Evolutionary conservation across 768 basidiomycete species (phyloP).

Genomic region (Agaricus sinodeliciosus): DNA sequence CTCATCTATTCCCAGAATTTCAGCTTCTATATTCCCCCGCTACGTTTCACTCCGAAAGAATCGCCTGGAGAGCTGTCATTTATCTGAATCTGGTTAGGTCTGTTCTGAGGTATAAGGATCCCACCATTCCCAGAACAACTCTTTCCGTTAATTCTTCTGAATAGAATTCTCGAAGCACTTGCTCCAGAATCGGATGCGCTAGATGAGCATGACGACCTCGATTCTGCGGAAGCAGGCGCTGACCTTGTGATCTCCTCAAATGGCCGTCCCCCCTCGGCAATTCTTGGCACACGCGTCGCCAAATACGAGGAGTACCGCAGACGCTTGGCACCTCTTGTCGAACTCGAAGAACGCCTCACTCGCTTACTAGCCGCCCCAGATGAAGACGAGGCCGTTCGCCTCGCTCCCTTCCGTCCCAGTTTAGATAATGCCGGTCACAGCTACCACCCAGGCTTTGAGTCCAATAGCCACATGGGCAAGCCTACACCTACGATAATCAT

Average conservation of each 20-base stretch:
- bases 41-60: slow-evolving; percentile 72
- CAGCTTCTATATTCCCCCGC: slow-evolving; percentile 75
- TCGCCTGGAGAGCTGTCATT: slow-evolving; percentile 83
- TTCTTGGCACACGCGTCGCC: slow-evolving; percentile 41
- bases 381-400: slow-evolving; percentile 63
- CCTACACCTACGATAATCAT: slow-evolving; percentile 46
- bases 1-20: slow-evolving; percentile 49
- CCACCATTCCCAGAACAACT: slow-evolving; percentile 9
- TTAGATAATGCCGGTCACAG: slow-evolving; percentile 28
- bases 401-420: slow-evolving; percentile 31
- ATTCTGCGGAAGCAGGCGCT: slow-evolving; percentile 40
- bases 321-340: slow-evolving; percentile 59
- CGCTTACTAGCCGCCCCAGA: slow-evolving; percentile 61
- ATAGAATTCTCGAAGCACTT: slow-evolving; percentile 69
- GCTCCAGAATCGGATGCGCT: slow-evolving; percentile 54
- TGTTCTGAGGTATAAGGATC: slow-evolving; percentile 49
- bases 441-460: slow-evolving; percentile 16
- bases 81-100: slow-evolving; percentile 86
- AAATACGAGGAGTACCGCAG: slow-evolving; percentile 58
- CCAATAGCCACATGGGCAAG: slow-evolving; percentile 27
- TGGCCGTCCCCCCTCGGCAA: slow-evolving; percentile 45
- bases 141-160: slow-evolving; percentile 14
- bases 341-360: slow-evolving; percentile 66
- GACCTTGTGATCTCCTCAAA: slow-evolving; percentile 44
- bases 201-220: slow-evolving; percentile 53